A percentile compares a stretch with the other conserved stretches of the same genome.
phyloP scores from a whole-genome alignment of 2,329 filamentous ascomycete genomes.

The Verticillium albo-atrum region DNA sequence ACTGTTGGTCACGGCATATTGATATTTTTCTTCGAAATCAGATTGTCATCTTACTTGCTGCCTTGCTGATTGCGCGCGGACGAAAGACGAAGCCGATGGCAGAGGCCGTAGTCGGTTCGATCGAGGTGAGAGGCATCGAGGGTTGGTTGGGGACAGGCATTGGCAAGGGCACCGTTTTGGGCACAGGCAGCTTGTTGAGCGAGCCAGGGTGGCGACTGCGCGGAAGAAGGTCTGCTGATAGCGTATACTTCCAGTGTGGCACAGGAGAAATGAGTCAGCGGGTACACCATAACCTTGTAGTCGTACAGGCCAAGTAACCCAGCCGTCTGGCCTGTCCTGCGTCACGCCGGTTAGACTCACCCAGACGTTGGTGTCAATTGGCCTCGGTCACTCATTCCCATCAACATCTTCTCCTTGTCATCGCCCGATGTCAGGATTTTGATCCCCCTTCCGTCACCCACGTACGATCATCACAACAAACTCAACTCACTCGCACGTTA shows the following conservation, averaged over 20 bases:
- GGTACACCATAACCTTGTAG: too few relatives aligned
- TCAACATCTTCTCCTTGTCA: background rate
- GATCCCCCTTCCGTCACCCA: background rate
- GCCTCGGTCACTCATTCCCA: background rate
- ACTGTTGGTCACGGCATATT: background rate
- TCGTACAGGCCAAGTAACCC: background rate
- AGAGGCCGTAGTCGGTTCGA: too few relatives aligned
- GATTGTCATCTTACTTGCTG: too few relatives aligned
- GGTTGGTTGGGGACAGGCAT: too few relatives aligned
- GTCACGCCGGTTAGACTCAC: background rate
- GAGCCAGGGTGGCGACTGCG: too few relatives aligned
- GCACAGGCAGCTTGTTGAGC: too few relatives aligned
- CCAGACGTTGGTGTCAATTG: background rate
- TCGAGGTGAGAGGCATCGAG: too few relatives aligned
- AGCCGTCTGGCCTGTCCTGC: background rate
- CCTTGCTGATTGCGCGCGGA: too few relatives aligned
- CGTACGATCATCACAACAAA: background rate
- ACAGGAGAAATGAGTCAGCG: too few relatives aligned
- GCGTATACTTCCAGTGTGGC: background rate
- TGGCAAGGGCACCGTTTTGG: too few relatives aligned
- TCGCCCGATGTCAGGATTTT: background rate
- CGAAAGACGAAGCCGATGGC: too few relatives aligned
- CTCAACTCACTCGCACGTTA: background rate
- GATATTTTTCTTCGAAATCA: background rate
- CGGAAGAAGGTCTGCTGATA: background rate